These are phyloP conservation scores for Akanthomyces dipterigenus DNA, from an alignment of 2,329 filamentous ascomycete genomes.

Conservation along the genomic window DNA sequence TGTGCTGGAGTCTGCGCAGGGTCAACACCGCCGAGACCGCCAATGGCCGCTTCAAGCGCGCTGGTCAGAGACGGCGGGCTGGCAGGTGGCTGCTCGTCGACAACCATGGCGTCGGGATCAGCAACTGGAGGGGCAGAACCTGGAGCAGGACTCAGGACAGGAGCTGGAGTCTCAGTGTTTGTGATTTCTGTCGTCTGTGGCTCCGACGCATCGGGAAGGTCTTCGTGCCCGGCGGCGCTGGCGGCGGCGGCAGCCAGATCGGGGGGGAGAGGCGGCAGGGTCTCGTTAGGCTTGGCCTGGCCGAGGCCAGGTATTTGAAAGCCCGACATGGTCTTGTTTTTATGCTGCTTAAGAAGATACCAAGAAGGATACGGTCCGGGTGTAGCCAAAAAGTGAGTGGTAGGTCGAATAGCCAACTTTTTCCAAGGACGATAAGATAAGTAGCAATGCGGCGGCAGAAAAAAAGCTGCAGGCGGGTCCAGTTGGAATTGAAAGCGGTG, in stretches of 20 bases:
- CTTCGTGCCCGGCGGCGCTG: slow-evolving; percentile 18
- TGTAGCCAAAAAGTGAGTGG: neutral
- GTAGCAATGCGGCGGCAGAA: neutral
- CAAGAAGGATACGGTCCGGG: neutral
- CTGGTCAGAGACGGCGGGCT: slow-evolving; percentile 33
- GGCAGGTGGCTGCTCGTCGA: slow-evolving; percentile 26
- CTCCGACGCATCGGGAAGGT: slow-evolving; percentile 17
- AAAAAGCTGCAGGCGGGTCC: slow-evolving; percentile 7
- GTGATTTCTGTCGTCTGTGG: slow-evolving; percentile 5
- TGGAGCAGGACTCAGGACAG: neutral
- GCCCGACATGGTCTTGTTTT: slow-evolving; percentile 27
- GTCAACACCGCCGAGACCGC: slow-evolving; percentile 25
- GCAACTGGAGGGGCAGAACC: neutral
- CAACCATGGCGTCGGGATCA: slow-evolving; percentile 28
- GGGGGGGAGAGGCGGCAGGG: slow-evolving; percentile 30
- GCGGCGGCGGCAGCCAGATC: slow-evolving; percentile 26
- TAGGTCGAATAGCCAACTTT: neutral
- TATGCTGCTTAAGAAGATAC: neutral
- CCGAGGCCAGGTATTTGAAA: slow-evolving; percentile 39
- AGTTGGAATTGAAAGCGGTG: slow-evolving; percentile 8
- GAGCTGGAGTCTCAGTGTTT: neutral
- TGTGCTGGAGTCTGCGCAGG: slow-evolving; percentile 4
- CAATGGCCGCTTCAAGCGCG: slow-evolving; percentile 38
- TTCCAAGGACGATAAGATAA: slow-evolving; percentile 7
- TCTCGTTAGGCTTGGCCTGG: slow-evolving; percentile 36